Evolutionary conservation across 805 yeast genomes (phyloP), one percentile per base, ranked within the genome.

Genomic region (Pichia phayaonensis): DNA sequence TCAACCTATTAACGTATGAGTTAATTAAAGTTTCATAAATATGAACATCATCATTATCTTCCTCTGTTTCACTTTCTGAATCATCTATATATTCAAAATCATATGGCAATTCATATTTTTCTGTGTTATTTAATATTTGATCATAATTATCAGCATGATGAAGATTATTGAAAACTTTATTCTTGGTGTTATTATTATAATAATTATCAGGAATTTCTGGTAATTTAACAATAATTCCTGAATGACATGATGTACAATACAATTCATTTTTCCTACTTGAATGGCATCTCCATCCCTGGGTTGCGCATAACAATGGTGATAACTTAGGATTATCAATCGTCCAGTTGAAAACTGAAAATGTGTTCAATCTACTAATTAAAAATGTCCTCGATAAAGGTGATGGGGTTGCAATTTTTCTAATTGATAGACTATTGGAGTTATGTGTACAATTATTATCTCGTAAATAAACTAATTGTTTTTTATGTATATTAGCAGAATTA

Each of bases 251-350:
- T 2, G 54, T 53, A 52, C 75, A 72, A 41, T 55, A 56, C 3
- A 72, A 49, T 44, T 62, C 66, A 49, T 72, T 69, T 43, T 59
- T 65, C 27, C 62, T 51, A 3, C 49, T 52, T 12, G 63, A 57
- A 16, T 71, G 72, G 53, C 79, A 74, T 46, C 59, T 63, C 84
- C 84, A 80, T 1, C 85, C 85, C 48, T 73, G 67, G 22, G 74
- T 56, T 1, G 81, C 72, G 57, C 81, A 75, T 29, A 60, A 68
- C 34, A 80, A 63, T 47, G 81, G 82, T 7, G 67, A 74, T 26
- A 80, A 59, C 6, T 49, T 50, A 8, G 47, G 24, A 45, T 58
- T 59, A 3, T 59, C 57, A 15, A 77, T 56, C 16, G 66, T 61
- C 84, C 84, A 80, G 57, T 74, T 74, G 38, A 73, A 56, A 2